Conservation (phyloP, 768 basidiomycete species). For the Boletales sp. region DNA sequence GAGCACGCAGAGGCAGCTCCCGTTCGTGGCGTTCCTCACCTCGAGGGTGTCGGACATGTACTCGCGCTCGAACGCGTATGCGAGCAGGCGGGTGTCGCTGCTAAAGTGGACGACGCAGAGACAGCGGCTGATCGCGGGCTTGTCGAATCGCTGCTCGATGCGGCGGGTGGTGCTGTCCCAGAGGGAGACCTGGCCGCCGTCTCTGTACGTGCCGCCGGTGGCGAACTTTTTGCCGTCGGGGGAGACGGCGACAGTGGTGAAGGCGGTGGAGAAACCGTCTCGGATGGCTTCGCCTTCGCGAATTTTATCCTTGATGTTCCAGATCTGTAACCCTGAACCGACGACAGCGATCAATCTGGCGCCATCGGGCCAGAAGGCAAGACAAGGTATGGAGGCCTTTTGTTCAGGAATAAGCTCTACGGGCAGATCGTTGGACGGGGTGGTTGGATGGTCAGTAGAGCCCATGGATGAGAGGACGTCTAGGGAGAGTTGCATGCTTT, state of each 20-base stretch:
- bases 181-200: constrained; percentile 21
- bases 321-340: constrained; percentile 23
- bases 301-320: constrained; percentile 20
- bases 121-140: constrained; percentile 19
- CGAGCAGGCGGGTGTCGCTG: constrained; percentile 15
- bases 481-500: constrained; percentile 4
- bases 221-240: constrained; percentile 23
- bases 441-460: not conserved
- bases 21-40: constrained; percentile 13
- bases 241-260: constrained; percentile 22
- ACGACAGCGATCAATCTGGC: constrained; percentile 23
- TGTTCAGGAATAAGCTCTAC: constrained; percentile 18
- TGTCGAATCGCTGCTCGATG: constrained; percentile 24
- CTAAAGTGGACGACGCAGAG: constrained; percentile 23
- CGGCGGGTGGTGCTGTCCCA: constrained; percentile 20
- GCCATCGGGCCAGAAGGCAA: constrained; percentile 25
- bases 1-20: constrained; percentile 13
- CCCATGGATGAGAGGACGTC: constrained; percentile 13
- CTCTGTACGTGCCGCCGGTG: constrained; percentile 22
- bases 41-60: constrained; percentile 24
- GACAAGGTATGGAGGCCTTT: constrained; percentile 12
- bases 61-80: constrained; percentile 21
- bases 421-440: constrained; percentile 4
- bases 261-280: constrained; percentile 24
- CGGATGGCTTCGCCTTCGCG: constrained; percentile 22